phyloP scores from a whole-genome alignment of 2,329 filamentous ascomycete genomes.

The Fusarium albidum region DNA sequence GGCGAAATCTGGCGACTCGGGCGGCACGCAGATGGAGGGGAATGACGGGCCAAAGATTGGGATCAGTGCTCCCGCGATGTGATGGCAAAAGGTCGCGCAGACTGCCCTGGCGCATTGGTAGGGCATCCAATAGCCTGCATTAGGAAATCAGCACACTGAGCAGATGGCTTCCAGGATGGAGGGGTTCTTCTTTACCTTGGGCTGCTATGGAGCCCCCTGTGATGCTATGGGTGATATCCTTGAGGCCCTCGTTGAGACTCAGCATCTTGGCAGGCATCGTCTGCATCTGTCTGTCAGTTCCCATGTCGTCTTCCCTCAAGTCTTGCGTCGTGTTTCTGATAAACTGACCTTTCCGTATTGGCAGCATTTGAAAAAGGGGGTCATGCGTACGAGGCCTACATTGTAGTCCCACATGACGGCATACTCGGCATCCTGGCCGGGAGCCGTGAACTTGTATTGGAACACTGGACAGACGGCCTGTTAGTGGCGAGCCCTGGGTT shows the following conservation, averaged over 20 bases:
- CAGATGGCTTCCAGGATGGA: not conserved
- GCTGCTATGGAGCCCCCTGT: constrained; percentile 90
- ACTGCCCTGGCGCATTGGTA: constrained; percentile 85
- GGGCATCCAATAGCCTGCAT: constrained; percentile 93
- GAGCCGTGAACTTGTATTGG: constrained; percentile 77
- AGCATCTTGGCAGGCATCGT: constrained; percentile 89
- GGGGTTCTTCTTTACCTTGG: constrained; percentile 72
- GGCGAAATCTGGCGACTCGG: constrained; percentile 69
- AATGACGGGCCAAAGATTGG: constrained; percentile 91
- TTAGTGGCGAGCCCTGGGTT: not conserved
- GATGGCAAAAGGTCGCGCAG: constrained; percentile 87
- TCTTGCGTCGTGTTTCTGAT: not conserved
- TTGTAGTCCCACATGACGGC: constrained; percentile 98
- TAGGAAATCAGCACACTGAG: constrained; percentile 17
- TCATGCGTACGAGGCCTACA: constrained; percentile 90
- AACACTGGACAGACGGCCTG: constrained; percentile 32
- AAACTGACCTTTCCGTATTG: constrained; percentile 81
- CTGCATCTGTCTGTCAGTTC: constrained; percentile 58
- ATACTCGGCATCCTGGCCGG: constrained; percentile 71
- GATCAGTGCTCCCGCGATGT: constrained; percentile 84
- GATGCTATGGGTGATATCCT: constrained; percentile 92
- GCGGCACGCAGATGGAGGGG: constrained; percentile 72
- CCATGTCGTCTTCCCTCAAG: not conserved
- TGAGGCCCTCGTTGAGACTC: constrained; percentile 79
- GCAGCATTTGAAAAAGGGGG: constrained; percentile 91